Percentiles rank a stretch among this genome's conserved stretches.
These are phyloP conservation scores for Agrostemma githago DNA, from an alignment of 148 eudicot genomes.

Conservation along the genomic window DNA sequence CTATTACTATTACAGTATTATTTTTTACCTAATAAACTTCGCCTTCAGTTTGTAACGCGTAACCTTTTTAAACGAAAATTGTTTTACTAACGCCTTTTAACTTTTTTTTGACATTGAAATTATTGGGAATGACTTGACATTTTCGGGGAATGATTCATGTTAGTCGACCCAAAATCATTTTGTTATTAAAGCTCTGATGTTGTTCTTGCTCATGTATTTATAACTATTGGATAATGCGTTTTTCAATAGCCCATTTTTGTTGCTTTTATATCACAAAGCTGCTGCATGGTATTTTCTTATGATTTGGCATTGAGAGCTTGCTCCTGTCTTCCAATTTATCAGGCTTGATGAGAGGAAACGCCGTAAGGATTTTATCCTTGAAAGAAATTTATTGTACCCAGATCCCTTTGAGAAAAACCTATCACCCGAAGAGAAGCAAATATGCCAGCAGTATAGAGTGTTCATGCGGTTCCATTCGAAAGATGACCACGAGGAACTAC, in stretches of 20 bases:
- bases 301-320: background rate
- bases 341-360: slow-evolving; percentile 98
- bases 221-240: background rate
- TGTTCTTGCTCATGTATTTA: no score
- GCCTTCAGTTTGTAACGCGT: no score
- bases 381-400: slow-evolving; percentile 72
- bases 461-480: slow-evolving; percentile 91
- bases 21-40: no score
- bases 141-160: no score
- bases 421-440: slow-evolving; percentile 71
- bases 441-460: slow-evolving; percentile 64
- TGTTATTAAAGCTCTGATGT: no score
- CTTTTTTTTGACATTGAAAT: no score
- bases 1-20: no score
- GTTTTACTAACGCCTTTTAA: no score
- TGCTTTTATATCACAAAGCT: background rate
- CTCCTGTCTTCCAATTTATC: slow-evolving; percentile 3
- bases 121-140: no score
- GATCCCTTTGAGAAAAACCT: slow-evolving; percentile 68
- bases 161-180: no score
- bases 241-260: background rate
- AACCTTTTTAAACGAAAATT: no score
- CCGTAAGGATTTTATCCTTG: slow-evolving; percentile 78
- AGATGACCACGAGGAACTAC: slow-evolving; percentile 79
- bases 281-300: background rate